Percentiles rank a stretch among this genome's conserved stretches.
phyloP scores from a whole-genome alignment of 345 rosid species.

The Isatis tinctoria region DNA sequence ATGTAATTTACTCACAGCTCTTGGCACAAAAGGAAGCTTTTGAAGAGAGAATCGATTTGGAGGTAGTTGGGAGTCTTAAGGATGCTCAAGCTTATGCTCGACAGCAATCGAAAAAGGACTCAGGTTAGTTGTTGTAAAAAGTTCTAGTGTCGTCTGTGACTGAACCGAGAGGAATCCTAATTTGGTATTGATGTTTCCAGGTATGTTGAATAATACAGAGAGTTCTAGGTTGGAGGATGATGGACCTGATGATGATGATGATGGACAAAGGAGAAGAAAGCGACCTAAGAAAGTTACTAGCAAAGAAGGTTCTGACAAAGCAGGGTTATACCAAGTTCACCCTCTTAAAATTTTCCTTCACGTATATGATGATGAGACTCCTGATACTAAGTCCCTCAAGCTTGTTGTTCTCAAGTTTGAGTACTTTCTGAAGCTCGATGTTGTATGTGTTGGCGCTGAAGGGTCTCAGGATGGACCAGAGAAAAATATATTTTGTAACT shows the following conservation, averaged over 20 bases:
- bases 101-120: constrained; percentile 75
- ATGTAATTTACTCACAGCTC: constrained; percentile 81
- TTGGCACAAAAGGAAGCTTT: constrained; percentile 90
- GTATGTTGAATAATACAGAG: constrained; percentile 49
- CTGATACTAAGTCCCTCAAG: constrained; percentile 58
- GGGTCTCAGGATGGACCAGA: constrained; percentile 68
- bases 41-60: constrained; percentile 71
- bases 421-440: constrained; percentile 72
- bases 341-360: constrained; percentile 73
- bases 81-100: constrained; percentile 84
- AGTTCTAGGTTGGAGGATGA: constrained; percentile 79
- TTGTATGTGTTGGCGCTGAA: constrained; percentile 77
- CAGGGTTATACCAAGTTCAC: constrained; percentile 68
- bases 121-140: constrained; percentile 35
- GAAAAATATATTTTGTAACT: constrained; percentile 73
- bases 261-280: constrained; percentile 88
- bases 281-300: constrained; percentile 58
- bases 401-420: constrained; percentile 80
- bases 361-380: constrained; percentile 59
- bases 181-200: constrained; percentile 37
- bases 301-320: constrained; percentile 62
- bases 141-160: neutral
- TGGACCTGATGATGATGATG: constrained; percentile 83
- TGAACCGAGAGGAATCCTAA: neutral
- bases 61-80: constrained; percentile 76